Percentiles rank a stretch among this genome's conserved stretches.
phyloP scores from a whole-genome alignment of 2,329 filamentous ascomycete genomes.

The Elsinoe batatas region DNA sequence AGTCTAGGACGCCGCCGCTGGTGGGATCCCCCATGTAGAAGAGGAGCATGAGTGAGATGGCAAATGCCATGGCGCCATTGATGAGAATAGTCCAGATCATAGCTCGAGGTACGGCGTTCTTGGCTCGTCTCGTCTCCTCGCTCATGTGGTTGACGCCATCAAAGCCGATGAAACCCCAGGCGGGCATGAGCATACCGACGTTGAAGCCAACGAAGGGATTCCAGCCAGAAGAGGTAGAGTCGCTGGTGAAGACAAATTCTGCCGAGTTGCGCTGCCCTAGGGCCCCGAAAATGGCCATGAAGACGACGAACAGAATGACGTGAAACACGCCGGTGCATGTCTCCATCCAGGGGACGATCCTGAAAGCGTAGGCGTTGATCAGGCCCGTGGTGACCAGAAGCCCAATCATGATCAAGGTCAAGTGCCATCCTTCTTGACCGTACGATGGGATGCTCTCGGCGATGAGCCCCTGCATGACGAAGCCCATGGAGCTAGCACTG shows the following conservation, averaged over 20 bases:
- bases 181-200: conserved; percentile 13
- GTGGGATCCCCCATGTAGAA: conserved; percentile 19
- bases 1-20: conserved; percentile 15
- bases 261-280: conserved; percentile 13
- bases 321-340: conserved; percentile 19
- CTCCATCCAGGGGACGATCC: conserved; percentile 26
- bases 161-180: conserved; percentile 20
- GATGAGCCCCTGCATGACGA: conserved; percentile 29
- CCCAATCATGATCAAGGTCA: conserved; percentile 31
- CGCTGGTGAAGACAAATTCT: conserved; percentile 19
- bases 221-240: conserved; percentile 19
- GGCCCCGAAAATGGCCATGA: conserved; percentile 18
- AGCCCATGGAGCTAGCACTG: conserved; percentile 28
- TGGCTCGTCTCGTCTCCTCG: conserved; percentile 19
- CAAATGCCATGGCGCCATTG: conserved; percentile 19
- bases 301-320: conserved; percentile 20
- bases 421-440: conserved; percentile 29
- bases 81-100: conserved; percentile 20
- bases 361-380: conserved; percentile 28
- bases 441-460: conserved; percentile 28
- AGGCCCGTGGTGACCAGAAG: conserved; percentile 26
- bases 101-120: conserved; percentile 18
- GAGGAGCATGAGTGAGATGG: conserved; percentile 19
- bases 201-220: conserved; percentile 21
- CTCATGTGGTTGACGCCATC: conserved; percentile 17